Evolutionary conservation across 352 stramenopile genomes (phyloP).

Genomic region (Phytophthora palmivora): DNA sequence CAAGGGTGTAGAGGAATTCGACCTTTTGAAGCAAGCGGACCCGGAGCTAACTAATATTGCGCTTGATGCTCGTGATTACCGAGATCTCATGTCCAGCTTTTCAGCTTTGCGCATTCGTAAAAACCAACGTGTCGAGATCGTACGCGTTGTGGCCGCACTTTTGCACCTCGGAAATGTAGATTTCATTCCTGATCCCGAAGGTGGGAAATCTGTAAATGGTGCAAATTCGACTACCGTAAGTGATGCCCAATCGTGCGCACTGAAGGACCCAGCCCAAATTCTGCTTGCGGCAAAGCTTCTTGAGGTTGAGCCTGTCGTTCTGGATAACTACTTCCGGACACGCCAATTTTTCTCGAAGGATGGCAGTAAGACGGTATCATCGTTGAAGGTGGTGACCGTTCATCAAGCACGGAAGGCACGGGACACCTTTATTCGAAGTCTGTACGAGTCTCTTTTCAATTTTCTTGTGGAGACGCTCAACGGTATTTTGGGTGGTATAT

Average conservation of each 20-base stretch:
- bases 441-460: conserved; percentile 83
- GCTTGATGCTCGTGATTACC: conserved; percentile 76
- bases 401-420: conserved; percentile 72
- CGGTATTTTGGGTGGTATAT: conserved; percentile 81
- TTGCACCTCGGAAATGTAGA: conserved; percentile 84
- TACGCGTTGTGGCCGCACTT: conserved; percentile 76
- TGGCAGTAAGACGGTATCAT: conserved; percentile 73
- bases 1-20: conserved; percentile 60
- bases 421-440: conserved; percentile 80
- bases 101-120: conserved; percentile 81
- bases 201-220: conserved; percentile 64
- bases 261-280: conserved; percentile 77
- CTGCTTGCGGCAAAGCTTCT: conserved; percentile 71
- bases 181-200: conserved; percentile 67
- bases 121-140: conserved; percentile 83
- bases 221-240: conserved; percentile 25
- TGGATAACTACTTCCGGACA: conserved; percentile 89
- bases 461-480: conserved; percentile 86
- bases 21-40: conserved; percentile 59
- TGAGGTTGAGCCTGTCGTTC: conserved; percentile 78
- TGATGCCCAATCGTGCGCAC: conserved; percentile 57
- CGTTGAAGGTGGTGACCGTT: conserved; percentile 84
- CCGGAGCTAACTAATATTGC: conserved; percentile 49
- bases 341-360: conserved; percentile 85
- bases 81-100: conserved; percentile 84